Conservation (phyloP, 2,329 filamentous ascomycete species). For the Paraconiothyrium brasiliense region DNA sequence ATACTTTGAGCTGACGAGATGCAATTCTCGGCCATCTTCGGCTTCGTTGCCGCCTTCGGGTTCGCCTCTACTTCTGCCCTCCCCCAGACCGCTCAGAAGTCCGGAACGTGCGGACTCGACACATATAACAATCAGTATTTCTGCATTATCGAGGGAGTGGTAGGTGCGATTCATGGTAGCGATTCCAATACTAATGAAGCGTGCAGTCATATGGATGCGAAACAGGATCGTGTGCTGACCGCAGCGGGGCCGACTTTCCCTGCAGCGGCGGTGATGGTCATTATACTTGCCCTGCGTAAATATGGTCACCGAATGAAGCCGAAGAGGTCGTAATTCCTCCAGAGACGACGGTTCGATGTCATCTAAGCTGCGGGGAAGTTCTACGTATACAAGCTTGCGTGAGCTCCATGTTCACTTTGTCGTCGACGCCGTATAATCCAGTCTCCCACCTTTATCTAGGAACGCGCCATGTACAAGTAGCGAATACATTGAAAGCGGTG, state of each 20-base stretch:
- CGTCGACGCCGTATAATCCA: too few species aligned
- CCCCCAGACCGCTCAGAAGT: background rate
- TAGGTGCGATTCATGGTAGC: background rate
- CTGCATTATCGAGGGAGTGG: constrained; percentile 8
- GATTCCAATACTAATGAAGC: background rate
- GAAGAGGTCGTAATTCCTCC: too few species aligned
- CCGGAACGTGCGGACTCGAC: constrained; percentile 1
- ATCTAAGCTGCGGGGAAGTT: too few species aligned
- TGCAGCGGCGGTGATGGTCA: constrained; percentile 9
- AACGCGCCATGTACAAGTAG: too few species aligned
- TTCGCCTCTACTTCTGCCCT: background rate
- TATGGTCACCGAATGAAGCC: too few species aligned
- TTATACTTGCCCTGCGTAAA: constrained; percentile 7
- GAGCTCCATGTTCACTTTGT: too few species aligned
- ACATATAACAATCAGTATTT: background rate
- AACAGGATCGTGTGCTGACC: background rate
- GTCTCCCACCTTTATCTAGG: too few species aligned
- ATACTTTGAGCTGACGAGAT: background rate
- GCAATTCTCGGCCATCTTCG: constrained; percentile 1
- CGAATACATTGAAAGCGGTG: too few species aligned
- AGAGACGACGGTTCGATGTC: too few species aligned
- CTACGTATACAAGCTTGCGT: too few species aligned
- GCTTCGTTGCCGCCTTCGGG: constrained; percentile 2
- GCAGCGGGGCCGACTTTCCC: constrained; percentile 4
- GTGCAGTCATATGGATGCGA: constrained; percentile 7